Evolutionary conservation across 441 rosid genomes (phyloP), one percentile per base, ranked within the genome.

Genomic region (Croton laevigatus): DNA sequence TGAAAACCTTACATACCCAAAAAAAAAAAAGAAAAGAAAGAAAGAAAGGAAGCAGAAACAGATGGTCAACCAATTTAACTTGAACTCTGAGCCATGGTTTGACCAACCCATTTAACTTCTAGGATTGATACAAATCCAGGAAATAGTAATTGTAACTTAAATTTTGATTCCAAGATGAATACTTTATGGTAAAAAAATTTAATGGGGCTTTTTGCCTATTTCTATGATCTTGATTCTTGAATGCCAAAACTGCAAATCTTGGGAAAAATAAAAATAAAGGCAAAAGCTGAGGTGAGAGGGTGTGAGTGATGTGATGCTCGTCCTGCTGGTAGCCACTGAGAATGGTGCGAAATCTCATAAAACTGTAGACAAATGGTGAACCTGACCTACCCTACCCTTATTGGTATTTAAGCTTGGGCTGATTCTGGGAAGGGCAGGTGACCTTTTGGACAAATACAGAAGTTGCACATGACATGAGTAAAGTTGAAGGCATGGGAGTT

Each of bases 391-490:
- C 49, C 34, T 53, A 58, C 45, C 53, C 53, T n/a, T 40, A 13
- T 55, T 14, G 38, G 62, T 16, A 36, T 23, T 53, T 57, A 68
- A 59, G 45, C 12, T 16, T 13, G 36, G 66, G 48, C 37, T 46
- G 12, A 49, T 5, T 46, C 8, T 45, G 9, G 10, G 59, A 51
- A 51, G 59, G 67, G 7, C 59, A 51, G 60, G 10, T 11, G 3
- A 49, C 14, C 32, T 69, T 59, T 49, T 19, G 66, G 46, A 70
- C 19, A 59, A 45, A 8, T 69, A 42, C 14, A 58, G 6, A 40
- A 44, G 17, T 1, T 20, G 73, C 73, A 70, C 73, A 61, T 70
- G 73, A 70, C 73, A 61, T 70, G 73, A 60, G 37, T 45, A 46
- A 3, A 55, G 61, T 51, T 63, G 27, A 23, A 40, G 36, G 40